Percentiles rank a stretch among this genome's conserved stretches.
Conservation (phyloP, 495 filamentous ascomycete genomes). For the Xylaria nigripes region DNA sequence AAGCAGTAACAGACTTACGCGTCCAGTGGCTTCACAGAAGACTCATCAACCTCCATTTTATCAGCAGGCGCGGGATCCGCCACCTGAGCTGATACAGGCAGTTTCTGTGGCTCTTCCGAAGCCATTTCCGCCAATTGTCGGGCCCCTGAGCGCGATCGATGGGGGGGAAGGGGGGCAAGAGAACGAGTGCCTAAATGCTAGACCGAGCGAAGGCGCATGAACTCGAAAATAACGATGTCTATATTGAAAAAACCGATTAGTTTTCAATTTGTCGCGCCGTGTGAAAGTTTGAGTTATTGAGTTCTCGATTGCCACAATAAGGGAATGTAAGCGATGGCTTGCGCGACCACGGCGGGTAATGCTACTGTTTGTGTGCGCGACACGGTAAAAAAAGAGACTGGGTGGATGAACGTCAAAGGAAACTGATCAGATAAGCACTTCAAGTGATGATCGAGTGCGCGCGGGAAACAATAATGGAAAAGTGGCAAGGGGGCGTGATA, state of each 20-base stretch:
- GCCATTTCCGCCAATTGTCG: constrained; percentile 25
- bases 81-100: constrained; percentile 13
- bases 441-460: not conserved
- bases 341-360: not conserved
- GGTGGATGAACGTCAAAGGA: not conserved
- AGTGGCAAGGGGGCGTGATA: not conserved
- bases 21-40: constrained; percentile 10
- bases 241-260: not conserved
- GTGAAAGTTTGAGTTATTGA: not conserved
- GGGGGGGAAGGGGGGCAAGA: not conserved
- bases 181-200: not conserved
- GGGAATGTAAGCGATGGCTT: not conserved
- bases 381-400: not conserved
- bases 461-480: not conserved
- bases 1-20: constrained; percentile 21
- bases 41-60: constrained; percentile 11
- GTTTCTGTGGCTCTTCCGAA: constrained; percentile 20
- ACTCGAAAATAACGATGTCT: not conserved
- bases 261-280: not conserved
- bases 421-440: not conserved
- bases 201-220: constrained; percentile 1
- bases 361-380: not conserved
- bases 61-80: constrained; percentile 6
- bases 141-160: not conserved
- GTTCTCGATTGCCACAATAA: not conserved